Conservation (phyloP, 176 grass and related monocot genomes). For the Rhynchospora tenuis region DNA sequence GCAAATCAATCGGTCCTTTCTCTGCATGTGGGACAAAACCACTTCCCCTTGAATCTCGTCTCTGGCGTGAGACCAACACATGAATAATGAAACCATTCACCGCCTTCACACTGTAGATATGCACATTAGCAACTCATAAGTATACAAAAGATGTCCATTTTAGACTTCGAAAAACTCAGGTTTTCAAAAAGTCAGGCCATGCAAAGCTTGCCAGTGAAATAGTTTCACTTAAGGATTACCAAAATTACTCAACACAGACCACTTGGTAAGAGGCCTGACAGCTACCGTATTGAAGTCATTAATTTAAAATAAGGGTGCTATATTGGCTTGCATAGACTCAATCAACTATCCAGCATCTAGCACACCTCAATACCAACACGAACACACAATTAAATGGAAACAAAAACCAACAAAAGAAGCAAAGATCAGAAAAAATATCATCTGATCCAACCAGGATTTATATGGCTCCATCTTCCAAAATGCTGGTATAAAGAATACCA, state of each 20-base stretch:
- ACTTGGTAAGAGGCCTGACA: neutral
- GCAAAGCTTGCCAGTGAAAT: neutral
- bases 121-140: constrained; percentile 17
- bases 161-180: neutral
- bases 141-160: neutral
- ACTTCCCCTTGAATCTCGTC: constrained; percentile 99
- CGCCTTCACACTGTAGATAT: constrained; percentile 81
- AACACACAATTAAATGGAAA: neutral
- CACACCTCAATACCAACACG: neutral
- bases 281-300: neutral
- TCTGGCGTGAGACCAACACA: constrained; percentile 95
- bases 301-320: neutral
- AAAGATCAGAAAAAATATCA: neutral
- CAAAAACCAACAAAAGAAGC: neutral
- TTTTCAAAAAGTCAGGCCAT: neutral
- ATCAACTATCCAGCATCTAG: neutral
- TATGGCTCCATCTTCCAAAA: neutral
- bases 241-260: neutral
- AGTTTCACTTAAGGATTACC: neutral
- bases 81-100: constrained; percentile 98
- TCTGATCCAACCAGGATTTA: neutral
- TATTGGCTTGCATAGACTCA: neutral
- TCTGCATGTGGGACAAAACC: constrained; percentile 97
- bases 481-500: neutral
- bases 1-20: constrained; percentile 6